phyloP scores from a whole-genome alignment of 2,329 filamentous ascomycete genomes.

The Cephalotrichum gorgonifer region DNA sequence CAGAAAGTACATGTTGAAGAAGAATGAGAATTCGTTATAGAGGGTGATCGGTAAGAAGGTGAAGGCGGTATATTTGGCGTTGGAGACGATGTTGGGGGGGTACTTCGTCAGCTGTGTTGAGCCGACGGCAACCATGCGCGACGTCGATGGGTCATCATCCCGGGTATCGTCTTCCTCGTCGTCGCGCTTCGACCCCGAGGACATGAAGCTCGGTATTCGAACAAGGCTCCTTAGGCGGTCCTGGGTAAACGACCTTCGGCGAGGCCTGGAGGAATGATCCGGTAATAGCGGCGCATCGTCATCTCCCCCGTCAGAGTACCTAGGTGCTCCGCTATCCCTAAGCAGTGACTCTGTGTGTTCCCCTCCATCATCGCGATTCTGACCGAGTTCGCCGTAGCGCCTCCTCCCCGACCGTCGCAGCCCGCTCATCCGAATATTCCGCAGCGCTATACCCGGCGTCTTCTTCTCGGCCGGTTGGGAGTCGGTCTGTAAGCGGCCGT shows the following conservation, averaged over 20 bases:
- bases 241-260: constrained; percentile 17
- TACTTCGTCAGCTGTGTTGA: constrained; percentile 64
- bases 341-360: constrained; percentile 60
- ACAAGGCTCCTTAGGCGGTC: constrained; percentile 22
- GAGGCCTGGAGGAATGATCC: constrained; percentile 13
- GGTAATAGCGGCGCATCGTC: constrained; percentile 69
- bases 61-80: constrained; percentile 93
- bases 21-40: constrained; percentile 99
- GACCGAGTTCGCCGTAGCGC: constrained; percentile 51
- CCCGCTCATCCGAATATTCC: constrained; percentile 58
- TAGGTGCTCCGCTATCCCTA: constrained; percentile 47
- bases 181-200: constrained; percentile 21
- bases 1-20: constrained; percentile 99
- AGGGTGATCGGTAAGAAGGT: constrained; percentile 90
- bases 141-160: constrained; percentile 56
- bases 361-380: constrained; percentile 42
- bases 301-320: constrained; percentile 50
- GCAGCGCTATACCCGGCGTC: constrained; percentile 56
- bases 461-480: constrained; percentile 32
- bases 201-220: constrained; percentile 59
- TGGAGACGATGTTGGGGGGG: constrained; percentile 85
- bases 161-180: constrained; percentile 33
- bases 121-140: constrained; percentile 67
- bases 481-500: constrained; percentile 36
- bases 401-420: constrained; percentile 42